Evolutionary conservation across 2,329 filamentous ascomycete species (phyloP).

Genomic region (Xylaria polymorpha): DNA sequence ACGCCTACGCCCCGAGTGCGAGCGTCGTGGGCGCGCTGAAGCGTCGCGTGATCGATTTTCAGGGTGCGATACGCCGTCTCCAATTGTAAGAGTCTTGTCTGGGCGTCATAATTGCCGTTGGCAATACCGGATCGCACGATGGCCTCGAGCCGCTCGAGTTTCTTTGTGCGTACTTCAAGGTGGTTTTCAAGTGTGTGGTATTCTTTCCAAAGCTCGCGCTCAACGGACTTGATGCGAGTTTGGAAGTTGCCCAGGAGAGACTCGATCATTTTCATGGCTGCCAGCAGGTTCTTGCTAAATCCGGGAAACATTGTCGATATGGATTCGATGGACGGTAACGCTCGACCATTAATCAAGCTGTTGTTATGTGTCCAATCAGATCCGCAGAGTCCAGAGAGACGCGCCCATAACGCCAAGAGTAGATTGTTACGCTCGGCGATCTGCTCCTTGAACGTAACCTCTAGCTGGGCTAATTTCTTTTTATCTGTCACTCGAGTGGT

Average conservation of each 20-base stretch:
- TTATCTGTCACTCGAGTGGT: conserved; percentile 80
- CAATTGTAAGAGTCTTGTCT: conserved; percentile 62
- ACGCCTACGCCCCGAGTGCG: conserved; percentile 57
- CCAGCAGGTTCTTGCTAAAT: conserved; percentile 89
- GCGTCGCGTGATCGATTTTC: conserved; percentile 75
- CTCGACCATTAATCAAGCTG: conserved; percentile 86
- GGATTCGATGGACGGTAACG: conserved; percentile 83
- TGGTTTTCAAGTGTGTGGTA: conserved; percentile 87
- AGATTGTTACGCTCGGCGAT: conserved; percentile 89
- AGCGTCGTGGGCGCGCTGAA: conserved; percentile 72
- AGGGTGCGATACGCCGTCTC: conserved; percentile 72
- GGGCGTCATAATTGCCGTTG: conserved; percentile 58
- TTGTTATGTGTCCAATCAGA: conserved; percentile 93
- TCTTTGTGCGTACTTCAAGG: conserved; percentile 82
- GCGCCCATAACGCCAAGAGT: conserved; percentile 89
- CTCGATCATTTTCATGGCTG: conserved; percentile 89
- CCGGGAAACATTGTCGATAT: conserved; percentile 86
- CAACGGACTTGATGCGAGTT: conserved; percentile 82
- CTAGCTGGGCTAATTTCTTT: conserved; percentile 78
- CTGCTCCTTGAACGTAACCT: conserved; percentile 86
- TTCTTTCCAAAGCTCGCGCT: conserved; percentile 89
- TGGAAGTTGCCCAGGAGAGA: conserved; percentile 81
- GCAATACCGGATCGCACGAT: conserved; percentile 75
- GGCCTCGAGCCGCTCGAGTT: conserved; percentile 86
- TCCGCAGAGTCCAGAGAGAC: conserved; percentile 85